Base-by-base conservation (phyloP, 1,139 yeast species). In the Yamadazyma mexicana region DNA sequence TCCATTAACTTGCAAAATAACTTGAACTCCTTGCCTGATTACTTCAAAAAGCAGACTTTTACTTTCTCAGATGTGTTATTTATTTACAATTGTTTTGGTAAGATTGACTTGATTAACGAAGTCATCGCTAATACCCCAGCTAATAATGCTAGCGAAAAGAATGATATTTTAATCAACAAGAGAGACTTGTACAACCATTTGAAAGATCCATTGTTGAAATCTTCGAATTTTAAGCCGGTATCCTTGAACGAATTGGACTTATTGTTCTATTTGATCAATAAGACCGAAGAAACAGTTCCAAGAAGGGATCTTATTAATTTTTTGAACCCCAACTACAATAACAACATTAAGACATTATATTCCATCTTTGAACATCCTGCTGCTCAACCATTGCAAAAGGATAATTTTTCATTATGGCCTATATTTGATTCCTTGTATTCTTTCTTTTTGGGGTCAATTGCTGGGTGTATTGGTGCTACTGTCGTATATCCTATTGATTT, bases 401-500 rank as follows among this genome's bases (percentile, higher is more conserved):
- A 71, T 48, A 72, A 70, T 53, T 71, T 71, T 46, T 64, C 73
- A 9, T 65, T 71, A 45, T 70, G 74, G 75, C 77, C 77, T 27
- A 73, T 92, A 40, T 85, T 88, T 56, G 95, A 87, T 58, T 87
- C 96, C 3, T 75, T 83, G 39, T 88, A 91, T 65, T 89, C 95
- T 45, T 92, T 92, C 63, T 70, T 87, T 36, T 71, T 92, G 46
- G 98, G 98, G 22, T 89, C 97, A 3, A 75, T 91, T 39, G 98
- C 98, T 26, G 98, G 98, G 45, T 95, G 97, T 57, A 83, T 92
- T 64, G 98, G 98, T 51, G 98, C 98, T 18, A 87, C 97, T 8
- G 89, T 86, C n/a, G 98, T 92, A 33, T 92, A 92, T 60, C 98
- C 98, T 33, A 92, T 92, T 53, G 98, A 92, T 66, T 75, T 92